Percentiles rank a stretch among this genome's conserved stretches.
phyloP scores from a whole-genome alignment of 2,329 filamentous ascomycete species.

The Hypoxylon sp. region DNA sequence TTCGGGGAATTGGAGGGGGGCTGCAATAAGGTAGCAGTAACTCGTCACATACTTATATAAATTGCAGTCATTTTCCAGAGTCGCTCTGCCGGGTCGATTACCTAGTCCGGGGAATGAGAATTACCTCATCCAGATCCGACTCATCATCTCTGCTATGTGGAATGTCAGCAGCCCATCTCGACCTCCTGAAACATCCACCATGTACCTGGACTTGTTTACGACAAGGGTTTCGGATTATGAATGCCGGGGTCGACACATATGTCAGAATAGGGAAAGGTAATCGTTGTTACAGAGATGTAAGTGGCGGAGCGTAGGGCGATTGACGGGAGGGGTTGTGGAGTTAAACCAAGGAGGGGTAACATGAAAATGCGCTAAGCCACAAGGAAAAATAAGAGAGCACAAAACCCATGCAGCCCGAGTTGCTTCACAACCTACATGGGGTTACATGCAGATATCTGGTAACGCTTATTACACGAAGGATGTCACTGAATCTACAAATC shows the following conservation, averaged over 20 bases:
- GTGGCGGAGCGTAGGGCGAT: slow-evolving; percentile 36
- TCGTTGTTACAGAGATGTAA: slow-evolving; percentile 34
- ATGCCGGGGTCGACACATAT: slow-evolving; percentile 37
- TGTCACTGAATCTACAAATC: slow-evolving; percentile 19
- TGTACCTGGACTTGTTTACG: slow-evolving; percentile 20
- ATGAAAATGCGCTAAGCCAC: slow-evolving; percentile 30
- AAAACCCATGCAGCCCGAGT: slow-evolving; percentile 21
- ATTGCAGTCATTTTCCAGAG: slow-evolving; percentile 37
- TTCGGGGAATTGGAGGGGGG: slow-evolving; percentile 53
- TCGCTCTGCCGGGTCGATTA: slow-evolving; percentile 34
- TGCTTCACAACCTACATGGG: slow-evolving; percentile 25
- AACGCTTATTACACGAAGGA: slow-evolving; percentile 30
- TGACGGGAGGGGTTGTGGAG: slow-evolving; percentile 29
- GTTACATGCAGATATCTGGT: slow-evolving; percentile 34
- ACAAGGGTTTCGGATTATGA: slow-evolving; percentile 37
- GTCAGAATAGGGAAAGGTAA: slow-evolving; percentile 42
- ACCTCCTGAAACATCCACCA: slow-evolving; percentile 38
- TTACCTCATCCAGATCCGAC: slow-evolving; percentile 40
- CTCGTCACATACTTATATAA: slow-evolving; percentile 39
- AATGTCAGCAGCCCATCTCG: slow-evolving; percentile 7
- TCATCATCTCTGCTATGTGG: slow-evolving; percentile 16
- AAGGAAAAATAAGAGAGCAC: slow-evolving; percentile 1
- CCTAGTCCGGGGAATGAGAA: slow-evolving; percentile 32
- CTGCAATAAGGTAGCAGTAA: slow-evolving; percentile 47
- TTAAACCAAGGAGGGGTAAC: slow-evolving; percentile 38